These are phyloP conservation scores for Aleurites moluccanus DNA, from an alignment of 441 rosid species.

Conservation along the genomic window DNA sequence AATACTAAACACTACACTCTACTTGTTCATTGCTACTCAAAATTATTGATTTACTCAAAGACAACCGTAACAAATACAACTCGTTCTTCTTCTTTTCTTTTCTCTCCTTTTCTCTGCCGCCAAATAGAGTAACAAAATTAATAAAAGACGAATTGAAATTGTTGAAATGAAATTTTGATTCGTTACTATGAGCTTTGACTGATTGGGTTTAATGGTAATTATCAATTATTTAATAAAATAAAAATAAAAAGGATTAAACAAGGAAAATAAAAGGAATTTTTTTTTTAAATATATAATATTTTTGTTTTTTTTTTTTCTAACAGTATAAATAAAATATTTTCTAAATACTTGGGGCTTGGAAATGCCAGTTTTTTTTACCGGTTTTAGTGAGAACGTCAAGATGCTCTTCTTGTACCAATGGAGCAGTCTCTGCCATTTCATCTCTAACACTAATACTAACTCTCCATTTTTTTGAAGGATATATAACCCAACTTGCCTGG, in stretches of 20 bases:
- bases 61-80: too few relatives aligned
- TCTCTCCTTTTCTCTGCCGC: too few relatives aligned
- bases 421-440: constrained; percentile 39
- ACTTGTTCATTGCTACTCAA: not conserved
- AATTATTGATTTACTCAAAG: not conserved
- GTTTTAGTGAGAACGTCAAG: constrained; percentile 69
- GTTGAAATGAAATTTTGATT: too few relatives aligned
- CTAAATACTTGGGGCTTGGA: constrained; percentile 57
- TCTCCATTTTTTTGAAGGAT: not conserved
- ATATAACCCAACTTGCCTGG: not conserved
- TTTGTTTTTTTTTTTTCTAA: too few relatives aligned
- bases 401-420: constrained; percentile 38
- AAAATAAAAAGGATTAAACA: not conserved
- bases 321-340: too few relatives aligned
- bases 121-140: too few relatives aligned
- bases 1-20: not conserved
- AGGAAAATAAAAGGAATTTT: not conserved
- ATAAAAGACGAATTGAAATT: too few relatives aligned
- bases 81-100: too few relatives aligned
- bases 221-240: not conserved
- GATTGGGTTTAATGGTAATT: too few relatives aligned
- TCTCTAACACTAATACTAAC: not conserved
- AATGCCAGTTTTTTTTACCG: constrained; percentile 65
- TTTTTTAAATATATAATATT: too few relatives aligned
- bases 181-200: too few relatives aligned